Conservation (phyloP, 108 stramenopile genomes). For the Phaeodactylum tricornutum region DNA sequence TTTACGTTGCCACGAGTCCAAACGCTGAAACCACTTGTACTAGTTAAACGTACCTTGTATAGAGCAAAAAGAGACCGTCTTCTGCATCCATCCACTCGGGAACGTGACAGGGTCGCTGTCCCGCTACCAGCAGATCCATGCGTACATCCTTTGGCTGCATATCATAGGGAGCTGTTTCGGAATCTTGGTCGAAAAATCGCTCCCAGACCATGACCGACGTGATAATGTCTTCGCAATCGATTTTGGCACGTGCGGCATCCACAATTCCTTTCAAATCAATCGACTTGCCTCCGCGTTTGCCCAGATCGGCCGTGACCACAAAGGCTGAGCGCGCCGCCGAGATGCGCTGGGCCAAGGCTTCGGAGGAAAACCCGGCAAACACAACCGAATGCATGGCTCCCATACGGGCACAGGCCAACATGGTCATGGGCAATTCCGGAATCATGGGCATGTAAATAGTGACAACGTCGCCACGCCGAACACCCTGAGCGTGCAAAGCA, state of each 20-base stretch:
- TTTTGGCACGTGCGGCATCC: slow-evolving; percentile 66
- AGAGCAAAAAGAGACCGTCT: slow-evolving; percentile 94
- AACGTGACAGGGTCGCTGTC: slow-evolving; percentile 91
- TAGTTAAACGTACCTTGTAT: too few relatives aligned
- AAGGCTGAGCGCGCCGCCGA: slow-evolving; percentile 68
- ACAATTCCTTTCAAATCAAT: slow-evolving; percentile 86
- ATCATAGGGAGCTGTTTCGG: slow-evolving; percentile 18
- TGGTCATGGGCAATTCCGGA: slow-evolving; percentile 90
- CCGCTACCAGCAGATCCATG: slow-evolving; percentile 74
- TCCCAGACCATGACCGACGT: slow-evolving; percentile 84
- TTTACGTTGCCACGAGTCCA: too few relatives aligned
- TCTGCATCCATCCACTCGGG: slow-evolving; percentile 93
- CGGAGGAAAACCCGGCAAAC: slow-evolving; percentile 95
- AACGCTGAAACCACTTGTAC: too few relatives aligned
- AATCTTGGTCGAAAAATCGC: slow-evolving; percentile 32
- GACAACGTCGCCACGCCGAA: slow-evolving; percentile 87
- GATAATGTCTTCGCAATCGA: slow-evolving; percentile 52
- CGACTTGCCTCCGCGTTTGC: slow-evolving; percentile 65
- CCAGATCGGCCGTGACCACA: slow-evolving; percentile 81
- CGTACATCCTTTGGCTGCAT: slow-evolving; percentile 65
- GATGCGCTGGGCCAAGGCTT: slow-evolving; percentile 88
- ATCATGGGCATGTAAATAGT: slow-evolving; percentile 99
- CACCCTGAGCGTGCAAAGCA: slow-evolving; percentile 71
- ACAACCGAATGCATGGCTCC: slow-evolving; percentile 96
- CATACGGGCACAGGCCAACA: slow-evolving; percentile 96